Base-by-base conservation (phyloP, 306 rosid genomes). In the Cajanus cajan region DNA sequence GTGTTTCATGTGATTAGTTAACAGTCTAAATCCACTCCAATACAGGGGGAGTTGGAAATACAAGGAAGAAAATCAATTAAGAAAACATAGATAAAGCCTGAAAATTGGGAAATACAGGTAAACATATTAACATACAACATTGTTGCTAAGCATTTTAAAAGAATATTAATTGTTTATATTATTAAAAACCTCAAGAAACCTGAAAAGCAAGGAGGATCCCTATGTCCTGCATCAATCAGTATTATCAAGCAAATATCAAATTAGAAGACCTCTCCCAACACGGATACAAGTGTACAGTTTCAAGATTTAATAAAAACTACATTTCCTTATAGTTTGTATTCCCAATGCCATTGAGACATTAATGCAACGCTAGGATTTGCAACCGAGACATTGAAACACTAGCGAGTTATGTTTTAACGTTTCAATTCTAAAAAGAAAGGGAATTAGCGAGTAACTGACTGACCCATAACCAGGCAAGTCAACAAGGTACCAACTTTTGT, bases 401-500 rank as follows among this genome's bases (percentile, higher is more conserved):
- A 34, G 15, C n/a, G n/a, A n/a, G n/a, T n/a, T n/a, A n/a, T n/a
- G n/a, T n/a, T n/a, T n/a, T n/a, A n/a, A n/a, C n/a, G n/a, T n/a
- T n/a, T n/a, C n/a, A n/a, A n/a, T n/a, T n/a, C n/a, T n/a, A n/a
- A n/a, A n/a, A n/a, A n/a, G n/a, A n/a, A n/a, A n/a, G n/a, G n/a
- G n/a, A n/a, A n/a, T n/a, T n/a, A n/a, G n/a, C n/a, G 15, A 15
- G 16, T 16, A 41, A 44, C 2, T 4, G 28, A 58, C 85, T 87
- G 76, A 92, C 97, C 98, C 98, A 82, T 92, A 94, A 65, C 97
- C 97, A 80, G 98, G 98, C 84, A 94, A 90, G 86, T 94, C 98
- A 51, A 94, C 98, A 19, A 92, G 85, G 85, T 89, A 94, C 97
- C 97, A 94, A 51, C 87, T 89, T 84, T 88, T 94, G 82, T 94